Base-by-base conservation (phyloP, 1,284 basidiomycete genomes). In the Fomitopsis betulina region DNA sequence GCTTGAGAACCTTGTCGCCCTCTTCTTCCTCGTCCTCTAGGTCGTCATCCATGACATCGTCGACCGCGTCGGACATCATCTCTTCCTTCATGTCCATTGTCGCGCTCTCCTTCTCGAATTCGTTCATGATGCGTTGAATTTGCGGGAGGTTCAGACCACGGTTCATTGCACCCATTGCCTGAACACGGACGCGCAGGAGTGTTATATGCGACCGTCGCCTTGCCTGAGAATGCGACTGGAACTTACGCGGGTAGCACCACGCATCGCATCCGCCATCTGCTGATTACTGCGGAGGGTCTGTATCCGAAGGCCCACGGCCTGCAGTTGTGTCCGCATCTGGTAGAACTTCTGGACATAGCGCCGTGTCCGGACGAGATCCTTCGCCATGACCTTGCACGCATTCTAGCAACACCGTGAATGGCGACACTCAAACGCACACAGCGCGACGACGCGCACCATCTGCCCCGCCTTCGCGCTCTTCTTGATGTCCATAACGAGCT, bases 41-140 rank as follows among this genome's bases (percentile, higher is more conserved):
- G 23, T 94, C 93, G 53, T 93, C 92, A 68, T 97, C 95, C 94
- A 99, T 98, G 39, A 95, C 96, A 69, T 98, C 96, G 75, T 99
- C 97, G 9, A 99, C 91, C 1, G 96, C 92, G 62, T 99, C 97
- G 39, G 91, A 93, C 96, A 99, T 99, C 91, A 99, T 97, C 73
- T 98, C 96, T 75, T 98, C 97, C 76, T 98, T 99, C 97, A 99
- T 99, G 74, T 99, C 96, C 97, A 99, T 99, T 72, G 91, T 93
- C 10, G 91, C 87, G 63, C 90, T 96, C 76, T 99, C 97, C 68
- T 89, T 91, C 77, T 99, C 96, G 66, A 99, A 99, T 53, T 99
- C 96, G 66, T 89, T 92, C 91, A 99, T 95, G 70, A 99, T 98
- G 55, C 87, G 86, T 72, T 96, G 93, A 61, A 99, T 98, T 65